Conservation (phyloP, 768 basidiomycete genomes). For the Punctularia strigosozonata region DNA sequence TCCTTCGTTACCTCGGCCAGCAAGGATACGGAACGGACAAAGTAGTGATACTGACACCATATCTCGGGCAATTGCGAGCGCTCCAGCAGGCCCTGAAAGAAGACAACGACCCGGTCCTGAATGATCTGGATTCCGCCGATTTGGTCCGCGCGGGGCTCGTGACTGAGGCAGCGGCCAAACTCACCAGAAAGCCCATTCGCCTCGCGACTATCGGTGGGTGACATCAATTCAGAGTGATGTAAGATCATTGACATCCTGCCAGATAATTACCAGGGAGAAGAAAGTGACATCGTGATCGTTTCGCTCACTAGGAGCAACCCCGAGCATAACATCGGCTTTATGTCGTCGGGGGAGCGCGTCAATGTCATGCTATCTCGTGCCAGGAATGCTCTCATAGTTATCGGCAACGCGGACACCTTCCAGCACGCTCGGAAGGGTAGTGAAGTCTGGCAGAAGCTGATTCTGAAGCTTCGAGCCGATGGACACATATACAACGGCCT, state of each 20-base stretch:
- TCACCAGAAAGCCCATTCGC: constrained; percentile 34
- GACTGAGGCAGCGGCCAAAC: constrained; percentile 22
- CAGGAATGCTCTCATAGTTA: constrained; percentile 49
- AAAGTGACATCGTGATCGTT: constrained; percentile 55
- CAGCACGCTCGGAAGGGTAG: constrained; percentile 34
- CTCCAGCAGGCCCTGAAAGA: constrained; percentile 32
- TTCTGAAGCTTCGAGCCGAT: constrained; percentile 28
- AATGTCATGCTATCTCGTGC: constrained; percentile 65
- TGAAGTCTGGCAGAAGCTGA: constrained; percentile 38
- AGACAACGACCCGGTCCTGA: constrained; percentile 45
- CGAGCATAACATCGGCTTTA: constrained; percentile 51
- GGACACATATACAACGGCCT: constrained; percentile 46
- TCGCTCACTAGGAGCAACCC: constrained; percentile 52
- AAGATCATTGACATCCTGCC: background rate
- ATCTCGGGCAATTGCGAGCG: constrained; percentile 50
- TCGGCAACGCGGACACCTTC: constrained; percentile 57
- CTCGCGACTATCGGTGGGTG: constrained; percentile 53
- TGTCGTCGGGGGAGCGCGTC: constrained; percentile 56
- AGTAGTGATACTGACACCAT: constrained; percentile 58
- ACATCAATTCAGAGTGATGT: too few relatives aligned
- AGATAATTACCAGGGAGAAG: constrained; percentile 76
- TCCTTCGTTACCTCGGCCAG: constrained; percentile 51
- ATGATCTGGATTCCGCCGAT: constrained; percentile 50
- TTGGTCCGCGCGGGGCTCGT: constrained; percentile 46
- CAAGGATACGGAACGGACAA: constrained; percentile 55